Conservation (phyloP, 179 eudicot genomes). For the Dionaea muscipula region DNA sequence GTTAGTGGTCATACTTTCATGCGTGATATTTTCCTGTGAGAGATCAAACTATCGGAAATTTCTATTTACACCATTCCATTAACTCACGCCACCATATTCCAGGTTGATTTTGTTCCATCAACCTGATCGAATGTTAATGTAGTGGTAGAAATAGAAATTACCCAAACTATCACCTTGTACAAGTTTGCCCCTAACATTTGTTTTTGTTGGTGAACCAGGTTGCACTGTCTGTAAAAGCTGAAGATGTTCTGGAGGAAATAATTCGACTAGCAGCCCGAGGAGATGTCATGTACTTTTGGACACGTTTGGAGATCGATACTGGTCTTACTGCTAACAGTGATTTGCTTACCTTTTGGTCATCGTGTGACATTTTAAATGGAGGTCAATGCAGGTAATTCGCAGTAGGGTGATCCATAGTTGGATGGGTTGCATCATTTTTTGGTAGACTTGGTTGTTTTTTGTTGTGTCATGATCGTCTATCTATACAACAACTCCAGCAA, state of each 20-base stretch:
- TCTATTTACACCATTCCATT: too few relatives aligned
- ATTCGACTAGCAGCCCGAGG: conserved; percentile 53
- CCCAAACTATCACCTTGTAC: neutral
- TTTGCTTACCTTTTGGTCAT: conserved; percentile 69
- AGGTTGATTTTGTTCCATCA: too few relatives aligned
- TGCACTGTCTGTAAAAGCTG: conserved; percentile 58
- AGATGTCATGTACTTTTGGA: conserved; percentile 79
- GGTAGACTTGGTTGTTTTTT: neutral
- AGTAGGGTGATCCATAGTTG: neutral
- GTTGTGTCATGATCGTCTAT: neutral
- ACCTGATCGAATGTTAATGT: too few relatives aligned
- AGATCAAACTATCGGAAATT: too few relatives aligned
- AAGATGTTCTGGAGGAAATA: conserved; percentile 53
- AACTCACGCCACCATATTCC: too few relatives aligned
- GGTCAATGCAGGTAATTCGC: conserved; percentile 68
- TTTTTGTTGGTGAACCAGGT: conserved; percentile 30
- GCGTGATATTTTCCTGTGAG: neutral
- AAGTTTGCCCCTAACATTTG: neutral
- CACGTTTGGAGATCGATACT: conserved; percentile 36
- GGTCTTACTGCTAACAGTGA: conserved; percentile 35
- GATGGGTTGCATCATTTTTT: neutral
- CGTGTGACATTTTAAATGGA: conserved; percentile 77
- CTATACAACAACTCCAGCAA: too few relatives aligned
- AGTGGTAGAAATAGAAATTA: too few relatives aligned
- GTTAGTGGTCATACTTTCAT: neutral